Evolutionary conservation across 2,329 filamentous ascomycete species (phyloP), one percentile per base, ranked within the genome.

Genomic region (Monilinia vaccinii-corymbosi): DNA sequence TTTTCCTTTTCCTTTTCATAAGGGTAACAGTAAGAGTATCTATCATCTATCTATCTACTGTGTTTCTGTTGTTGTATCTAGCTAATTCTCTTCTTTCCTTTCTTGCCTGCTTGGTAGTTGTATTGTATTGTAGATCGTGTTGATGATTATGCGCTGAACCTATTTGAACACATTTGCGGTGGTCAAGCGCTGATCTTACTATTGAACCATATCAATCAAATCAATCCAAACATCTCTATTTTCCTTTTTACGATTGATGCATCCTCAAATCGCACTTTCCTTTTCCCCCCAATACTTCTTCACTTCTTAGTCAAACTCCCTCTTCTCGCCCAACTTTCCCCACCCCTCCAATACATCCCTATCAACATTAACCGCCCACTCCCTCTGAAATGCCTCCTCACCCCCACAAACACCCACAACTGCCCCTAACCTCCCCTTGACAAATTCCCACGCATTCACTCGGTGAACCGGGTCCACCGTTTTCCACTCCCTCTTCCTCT

Each of bases 331-430:
- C 36, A 81, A 63, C 45, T 68, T 68, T 65, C 78, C 74, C 70
- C 91, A 93, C n/a, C 78, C 81, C 13, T 76, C 76, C 63, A 93
- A 67, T 18, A 92, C 81, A 61, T 91, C 85, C 66, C 79, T 79
- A 71, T 94, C 89, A 31, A 94, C 87, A 63, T 91, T 88, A n/a
- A 78, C 78, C 16, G 84, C 73, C 83, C 86, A 92, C 55, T 86
- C 79, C 59, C 82, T 78, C 70, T 86, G 79, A 71, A 94, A 93
- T 3, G 71, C 74, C 53, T 81, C 77, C 66, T 86, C 81, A 0
- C 88, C 88, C 2, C 89, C 89, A 4, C 78, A 78, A 4, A 77
- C 75, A 55, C 76, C 75, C 23, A 91, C 80, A 6, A 86, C 74
- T 16, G 78, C 76, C 60, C 81, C 77, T 38, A 94, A 70, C 57